phyloP scores from a whole-genome alignment of 495 filamentous ascomycete species.

The Patellaria atrata region DNA sequence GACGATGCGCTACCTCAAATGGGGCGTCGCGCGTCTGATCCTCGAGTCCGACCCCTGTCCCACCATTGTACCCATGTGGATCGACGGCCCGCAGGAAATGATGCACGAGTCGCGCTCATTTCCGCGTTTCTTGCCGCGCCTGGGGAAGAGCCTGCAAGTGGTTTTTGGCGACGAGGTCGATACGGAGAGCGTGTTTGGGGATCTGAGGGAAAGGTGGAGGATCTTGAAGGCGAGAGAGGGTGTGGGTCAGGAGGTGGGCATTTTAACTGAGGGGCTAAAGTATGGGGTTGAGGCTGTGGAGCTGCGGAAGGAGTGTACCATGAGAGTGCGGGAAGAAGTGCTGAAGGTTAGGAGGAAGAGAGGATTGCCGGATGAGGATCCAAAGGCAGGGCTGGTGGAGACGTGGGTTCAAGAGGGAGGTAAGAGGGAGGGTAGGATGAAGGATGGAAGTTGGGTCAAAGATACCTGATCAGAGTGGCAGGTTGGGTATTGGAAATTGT shows the following conservation, averaged over 20 bases:
- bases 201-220: constrained; percentile 55
- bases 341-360: constrained; percentile 54
- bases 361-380: constrained; percentile 69
- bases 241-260: constrained; percentile 34
- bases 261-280: constrained; percentile 54
- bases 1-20: constrained; percentile 91
- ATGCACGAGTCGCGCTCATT: constrained; percentile 70
- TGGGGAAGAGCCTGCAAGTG: constrained; percentile 54
- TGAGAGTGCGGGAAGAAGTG: constrained; percentile 62
- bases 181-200: constrained; percentile 46
- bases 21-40: constrained; percentile 81
- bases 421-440: constrained; percentile 43
- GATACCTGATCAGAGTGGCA: constrained; percentile 33
- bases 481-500: neutral
- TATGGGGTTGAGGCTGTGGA: constrained; percentile 57
- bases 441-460: constrained; percentile 48
- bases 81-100: constrained; percentile 69
- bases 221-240: constrained; percentile 35
- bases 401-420: constrained; percentile 45
- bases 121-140: constrained; percentile 70
- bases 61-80: constrained; percentile 82
- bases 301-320: constrained; percentile 69
- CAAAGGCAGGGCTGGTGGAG: constrained; percentile 47
- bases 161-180: constrained; percentile 58
- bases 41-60: constrained; percentile 73